These are phyloP conservation scores for Spatholobus suberectus DNA, from an alignment of 306 rosid genomes.

Conservation along the genomic window DNA sequence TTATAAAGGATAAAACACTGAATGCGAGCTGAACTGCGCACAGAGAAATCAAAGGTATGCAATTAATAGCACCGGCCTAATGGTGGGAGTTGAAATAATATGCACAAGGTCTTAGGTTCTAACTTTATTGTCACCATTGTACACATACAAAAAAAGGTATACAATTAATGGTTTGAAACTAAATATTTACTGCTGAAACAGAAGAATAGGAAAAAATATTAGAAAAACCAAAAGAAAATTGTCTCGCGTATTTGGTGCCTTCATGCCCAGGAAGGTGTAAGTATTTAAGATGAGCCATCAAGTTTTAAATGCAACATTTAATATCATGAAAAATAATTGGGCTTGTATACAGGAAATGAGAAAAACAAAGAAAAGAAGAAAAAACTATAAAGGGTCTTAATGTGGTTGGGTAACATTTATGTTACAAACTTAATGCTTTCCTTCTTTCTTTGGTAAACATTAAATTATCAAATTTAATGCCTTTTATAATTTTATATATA, in stretches of 20 bases:
- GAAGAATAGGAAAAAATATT: background rate
- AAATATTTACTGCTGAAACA: slow-evolving; percentile 2
- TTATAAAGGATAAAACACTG: slow-evolving; percentile 4
- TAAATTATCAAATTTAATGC: slow-evolving; percentile 52
- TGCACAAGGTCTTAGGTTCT: no score
- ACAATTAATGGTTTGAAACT: slow-evolving; percentile 1
- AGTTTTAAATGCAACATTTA: slow-evolving; percentile 54
- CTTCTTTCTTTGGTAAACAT: slow-evolving; percentile 52
- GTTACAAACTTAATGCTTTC: slow-evolving; percentile 51
- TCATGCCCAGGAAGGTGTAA: slow-evolving; percentile 50
- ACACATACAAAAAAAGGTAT: no score
- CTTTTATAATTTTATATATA: slow-evolving; percentile 26
- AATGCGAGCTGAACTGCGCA: slow-evolving; percentile 11
- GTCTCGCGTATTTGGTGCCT: slow-evolving; percentile 33
- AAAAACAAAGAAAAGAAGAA: slow-evolving; percentile 18
- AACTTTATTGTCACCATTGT: no score
- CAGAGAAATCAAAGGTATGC: slow-evolving; percentile 24
- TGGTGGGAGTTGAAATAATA: no score
- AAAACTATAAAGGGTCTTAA: slow-evolving; percentile 8
- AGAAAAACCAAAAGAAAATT: background rate
- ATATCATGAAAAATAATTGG: slow-evolving; percentile 45
- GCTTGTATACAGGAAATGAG: slow-evolving; percentile 31
- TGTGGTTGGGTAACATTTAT: slow-evolving; percentile 55
- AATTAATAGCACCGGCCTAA: no score
- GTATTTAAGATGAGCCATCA: slow-evolving; percentile 49